Percentiles rank a stretch among this genome's conserved stretches.
Conservation (phyloP, 495 filamentous ascomycete species). For the Annulohypoxylon stygium region DNA sequence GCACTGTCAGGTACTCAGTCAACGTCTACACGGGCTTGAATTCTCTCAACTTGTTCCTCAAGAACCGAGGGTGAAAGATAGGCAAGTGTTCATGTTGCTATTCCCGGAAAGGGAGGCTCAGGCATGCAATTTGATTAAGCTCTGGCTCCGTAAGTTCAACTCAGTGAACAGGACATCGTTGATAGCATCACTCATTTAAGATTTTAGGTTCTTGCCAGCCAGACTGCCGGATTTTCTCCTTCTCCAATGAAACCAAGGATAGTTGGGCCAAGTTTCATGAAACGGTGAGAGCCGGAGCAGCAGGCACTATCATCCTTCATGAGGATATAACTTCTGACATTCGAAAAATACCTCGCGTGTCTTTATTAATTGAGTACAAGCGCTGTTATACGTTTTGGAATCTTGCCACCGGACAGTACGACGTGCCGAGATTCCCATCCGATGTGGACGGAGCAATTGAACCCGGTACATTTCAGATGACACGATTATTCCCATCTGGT, state of each 20-base stretch:
- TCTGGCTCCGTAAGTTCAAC: constrained; percentile 51
- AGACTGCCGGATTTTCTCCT: constrained; percentile 50
- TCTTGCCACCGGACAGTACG: constrained; percentile 44
- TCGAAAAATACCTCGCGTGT: constrained; percentile 37
- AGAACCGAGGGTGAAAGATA: constrained; percentile 31
- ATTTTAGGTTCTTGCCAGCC: constrained; percentile 43
- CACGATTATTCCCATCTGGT: constrained; percentile 70
- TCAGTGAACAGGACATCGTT: neutral
- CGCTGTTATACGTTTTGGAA: constrained; percentile 50
- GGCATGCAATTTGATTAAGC: constrained; percentile 45
- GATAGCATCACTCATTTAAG: constrained; percentile 26
- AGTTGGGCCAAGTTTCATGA: constrained; percentile 49
- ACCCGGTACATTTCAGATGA: constrained; percentile 54
- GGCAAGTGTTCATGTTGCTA: constrained; percentile 49
- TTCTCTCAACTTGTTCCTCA: constrained; percentile 44
- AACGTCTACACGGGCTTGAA: constrained; percentile 39
- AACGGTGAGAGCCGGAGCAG: constrained; percentile 43
- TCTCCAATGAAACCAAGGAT: constrained; percentile 40
- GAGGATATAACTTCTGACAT: constrained; percentile 41
- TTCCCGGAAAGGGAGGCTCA: constrained; percentile 44
- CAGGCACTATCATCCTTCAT: constrained; percentile 49
- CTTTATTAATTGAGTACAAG: constrained; percentile 37
- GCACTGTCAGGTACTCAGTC: constrained; percentile 28
- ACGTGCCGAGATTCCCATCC: constrained; percentile 47
- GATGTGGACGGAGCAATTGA: constrained; percentile 22